Percentiles rank a stretch among this genome's conserved stretches.
These are phyloP conservation scores for Saturnispora ahearnii DNA, from an alignment of 805 yeast species.

Conservation along the genomic window DNA sequence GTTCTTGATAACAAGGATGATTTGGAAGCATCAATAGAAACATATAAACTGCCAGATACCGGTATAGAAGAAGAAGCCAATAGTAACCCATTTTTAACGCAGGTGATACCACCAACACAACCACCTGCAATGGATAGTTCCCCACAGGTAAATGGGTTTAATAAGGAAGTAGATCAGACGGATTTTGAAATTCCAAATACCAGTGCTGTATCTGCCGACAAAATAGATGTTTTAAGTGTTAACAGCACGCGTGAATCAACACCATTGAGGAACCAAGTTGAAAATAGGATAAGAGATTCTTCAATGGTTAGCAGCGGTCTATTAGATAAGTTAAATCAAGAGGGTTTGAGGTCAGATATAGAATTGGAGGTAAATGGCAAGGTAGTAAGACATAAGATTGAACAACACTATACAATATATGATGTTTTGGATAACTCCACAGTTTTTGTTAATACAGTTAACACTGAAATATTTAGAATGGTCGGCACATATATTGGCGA, in stretches of 20 bases:
- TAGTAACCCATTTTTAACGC: neutral
- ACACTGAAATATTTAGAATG: neutral
- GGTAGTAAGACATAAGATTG: neutral
- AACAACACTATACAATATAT: neutral
- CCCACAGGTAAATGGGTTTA: neutral
- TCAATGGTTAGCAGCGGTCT: neutral
- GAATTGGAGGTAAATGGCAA: neutral
- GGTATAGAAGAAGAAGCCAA: neutral
- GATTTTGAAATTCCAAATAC: slow-evolving; percentile 14
- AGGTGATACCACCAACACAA: neutral
- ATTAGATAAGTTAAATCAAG: neutral
- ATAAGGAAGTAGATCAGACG: slow-evolving; percentile 1
- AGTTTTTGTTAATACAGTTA: neutral
- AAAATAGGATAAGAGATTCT: neutral
- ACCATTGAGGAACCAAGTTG: neutral
- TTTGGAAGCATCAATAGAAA: neutral
- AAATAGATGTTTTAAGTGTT: neutral
- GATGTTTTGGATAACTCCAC: slow-evolving; percentile 1
- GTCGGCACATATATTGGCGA: neutral
- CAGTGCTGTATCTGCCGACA: slow-evolving; percentile 6
- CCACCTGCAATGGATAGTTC: neutral
- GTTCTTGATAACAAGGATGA: neutral
- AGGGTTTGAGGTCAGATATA: neutral
- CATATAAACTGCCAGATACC: neutral
- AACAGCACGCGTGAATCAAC: neutral